Base-by-base conservation (phyloP, 1,284 basidiomycete species). In the Papiliotrema nemorosa region DNA sequence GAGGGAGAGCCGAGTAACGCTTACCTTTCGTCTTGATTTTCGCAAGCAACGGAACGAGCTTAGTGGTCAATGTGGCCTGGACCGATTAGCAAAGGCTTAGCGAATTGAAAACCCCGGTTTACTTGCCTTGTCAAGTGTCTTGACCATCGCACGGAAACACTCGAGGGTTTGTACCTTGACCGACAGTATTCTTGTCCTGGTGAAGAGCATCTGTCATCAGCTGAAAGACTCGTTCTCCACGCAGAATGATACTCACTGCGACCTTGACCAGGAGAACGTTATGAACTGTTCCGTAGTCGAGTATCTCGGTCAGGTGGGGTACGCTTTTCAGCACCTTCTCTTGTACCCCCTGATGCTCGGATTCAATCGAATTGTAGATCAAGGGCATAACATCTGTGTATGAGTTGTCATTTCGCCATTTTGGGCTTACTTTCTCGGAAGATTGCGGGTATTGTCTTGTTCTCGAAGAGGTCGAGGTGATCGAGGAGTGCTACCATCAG, bases 351-450 rank as follows among this genome's bases (percentile, higher is more conserved):
- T 86, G 81, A 74, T 94, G 89, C 47, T 98, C 94, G 12, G 88
- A 88, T 57, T 97, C 93, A 39, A 99, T 78, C 2, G 94, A 89
- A 65, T 91, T 89, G 71, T 98, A 98, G 16, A 98, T 87, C 26
- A 99, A 79, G 0, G 93, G 91, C 62, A 97, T 82, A 13, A 99
- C 90, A 76, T 91, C 90, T 92, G 14, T 18, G 12, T 13, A 20
- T 40, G 33, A 14, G 36, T 38, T 37, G 29, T 18, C n/a, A 16
- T 12, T 39, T 25, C 26, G 7, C 44, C 7, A 6, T 18, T 33
- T 13, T n/a, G n/a, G n/a, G 79, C 87, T 67, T 59, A 93, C 90
- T 86, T 73, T 92, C 90, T 58, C 90, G 80, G 70, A 98, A 98
- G 3, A 87, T 81, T 4, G 77, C 76, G 42, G 92, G 90, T 46